phyloP scores from a whole-genome alignment of 164 flowering plant species.

The Magnolia changhungtana region DNA sequence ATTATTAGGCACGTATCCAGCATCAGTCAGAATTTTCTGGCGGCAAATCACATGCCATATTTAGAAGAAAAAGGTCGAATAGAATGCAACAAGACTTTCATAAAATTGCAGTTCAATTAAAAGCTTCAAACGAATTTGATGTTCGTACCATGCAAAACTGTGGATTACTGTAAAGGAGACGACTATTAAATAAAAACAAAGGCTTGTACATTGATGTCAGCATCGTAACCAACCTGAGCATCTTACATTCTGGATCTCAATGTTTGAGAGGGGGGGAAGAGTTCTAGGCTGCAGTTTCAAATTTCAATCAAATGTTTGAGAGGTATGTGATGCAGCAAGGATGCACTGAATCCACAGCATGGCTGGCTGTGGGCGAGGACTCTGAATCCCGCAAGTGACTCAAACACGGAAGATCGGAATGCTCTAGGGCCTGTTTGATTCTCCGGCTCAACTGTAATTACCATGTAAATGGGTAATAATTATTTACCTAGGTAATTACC shows the following conservation, averaged over 20 bases:
- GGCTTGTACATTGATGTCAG: neutral
- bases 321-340: neutral
- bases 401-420: no score
- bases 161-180: no score
- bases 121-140: neutral
- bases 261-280: neutral
- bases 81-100: neutral
- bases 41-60: neutral
- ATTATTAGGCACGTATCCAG: slow-evolving; percentile 64
- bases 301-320: neutral
- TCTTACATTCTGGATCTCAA: neutral
- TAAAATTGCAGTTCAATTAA: no score
- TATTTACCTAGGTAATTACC: no score
- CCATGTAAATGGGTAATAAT: no score
- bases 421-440: no score
- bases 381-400: no score
- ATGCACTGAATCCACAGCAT: no score
- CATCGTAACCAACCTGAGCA: neutral
- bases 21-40: slow-evolving; percentile 57
- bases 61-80: neutral
- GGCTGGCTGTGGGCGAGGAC: no score
- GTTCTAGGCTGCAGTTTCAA: neutral
- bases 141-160: neutral
- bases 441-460: no score
- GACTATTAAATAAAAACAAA: no score